A percentile compares a stretch with the other conserved stretches of the same genome.
Conservation (phyloP, 2,329 filamentous ascomycete species). For the Beauveria asiatica region DNA sequence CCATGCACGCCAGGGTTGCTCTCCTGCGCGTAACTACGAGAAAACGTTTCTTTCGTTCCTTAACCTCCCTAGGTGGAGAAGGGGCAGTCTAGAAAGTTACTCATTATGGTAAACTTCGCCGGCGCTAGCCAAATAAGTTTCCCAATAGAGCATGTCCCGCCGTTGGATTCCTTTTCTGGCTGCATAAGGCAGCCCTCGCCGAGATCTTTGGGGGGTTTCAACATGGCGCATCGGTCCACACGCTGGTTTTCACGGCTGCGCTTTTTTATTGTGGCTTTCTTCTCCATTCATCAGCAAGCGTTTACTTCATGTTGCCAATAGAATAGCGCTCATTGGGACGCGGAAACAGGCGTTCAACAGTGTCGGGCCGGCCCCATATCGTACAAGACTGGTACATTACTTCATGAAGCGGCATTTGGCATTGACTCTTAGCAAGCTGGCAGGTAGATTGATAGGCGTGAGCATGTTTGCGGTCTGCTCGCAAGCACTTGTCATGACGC, state of each 20-base stretch:
- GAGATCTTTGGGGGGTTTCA: background rate
- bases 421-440: background rate
- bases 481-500: background rate
- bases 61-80: background rate
- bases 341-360: background rate
- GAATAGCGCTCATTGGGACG: background rate
- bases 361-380: background rate
- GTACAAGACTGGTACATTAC: background rate
- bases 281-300: background rate
- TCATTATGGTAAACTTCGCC: background rate
- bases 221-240: background rate
- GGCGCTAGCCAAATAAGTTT: background rate
- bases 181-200: background rate
- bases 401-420: background rate
- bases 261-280: background rate
- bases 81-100: background rate
- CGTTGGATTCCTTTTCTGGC: background rate
- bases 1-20: background rate
- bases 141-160: background rate
- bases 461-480: background rate
- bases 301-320: background rate
- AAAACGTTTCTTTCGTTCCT: background rate
- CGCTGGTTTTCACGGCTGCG: background rate
- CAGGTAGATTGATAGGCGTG: background rate
- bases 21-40: background rate